phyloP scores from a whole-genome alignment of 768 basidiomycete genomes.

The Russula brevipes region DNA sequence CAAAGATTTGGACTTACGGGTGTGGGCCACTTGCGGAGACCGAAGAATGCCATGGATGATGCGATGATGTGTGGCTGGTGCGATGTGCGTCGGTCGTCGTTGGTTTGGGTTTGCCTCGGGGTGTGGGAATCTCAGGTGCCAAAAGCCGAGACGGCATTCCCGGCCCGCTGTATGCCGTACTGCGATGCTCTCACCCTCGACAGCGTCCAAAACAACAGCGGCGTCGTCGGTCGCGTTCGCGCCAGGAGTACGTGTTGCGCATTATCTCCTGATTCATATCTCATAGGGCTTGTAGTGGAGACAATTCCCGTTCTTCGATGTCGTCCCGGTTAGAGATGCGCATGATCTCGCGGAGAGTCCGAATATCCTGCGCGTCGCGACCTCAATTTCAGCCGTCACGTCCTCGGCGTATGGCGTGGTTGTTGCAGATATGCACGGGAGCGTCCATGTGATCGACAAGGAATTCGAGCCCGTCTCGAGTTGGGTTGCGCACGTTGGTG shows the following conservation, averaged over 20 bases:
- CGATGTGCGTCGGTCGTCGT: not conserved
- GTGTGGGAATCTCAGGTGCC: slow-evolving; percentile 10
- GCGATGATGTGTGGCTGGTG: not conserved
- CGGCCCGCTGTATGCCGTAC: slow-evolving; percentile 5
- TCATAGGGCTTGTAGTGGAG: slow-evolving; percentile 54
- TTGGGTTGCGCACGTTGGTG: slow-evolving; percentile 77
- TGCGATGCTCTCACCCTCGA: slow-evolving; percentile 7
- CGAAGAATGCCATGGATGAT: slow-evolving; percentile 60
- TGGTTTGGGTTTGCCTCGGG: not conserved
- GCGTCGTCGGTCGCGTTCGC: slow-evolving; percentile 10
- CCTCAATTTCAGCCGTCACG: slow-evolving; percentile 68
- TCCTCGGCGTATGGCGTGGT: slow-evolving; percentile 63
- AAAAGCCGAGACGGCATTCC: slow-evolving; percentile 3
- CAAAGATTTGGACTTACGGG: slow-evolving; percentile 45
- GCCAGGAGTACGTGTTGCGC: slow-evolving; percentile 4
- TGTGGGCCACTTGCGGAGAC: slow-evolving; percentile 76
- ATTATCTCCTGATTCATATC: not conserved
- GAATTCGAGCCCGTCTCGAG: slow-evolving; percentile 65
- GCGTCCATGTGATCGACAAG: slow-evolving; percentile 67
- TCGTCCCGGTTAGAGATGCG: slow-evolving; percentile 66
- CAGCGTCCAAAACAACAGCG: slow-evolving; percentile 5
- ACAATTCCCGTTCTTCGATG: slow-evolving; percentile 88
- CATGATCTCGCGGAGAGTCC: slow-evolving; percentile 73
- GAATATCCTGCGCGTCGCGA: slow-evolving; percentile 66
- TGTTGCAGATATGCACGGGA: slow-evolving; percentile 83